Conservation (phyloP, 108 stramenopile genomes). For the Bacterosira constricta region DNA sequence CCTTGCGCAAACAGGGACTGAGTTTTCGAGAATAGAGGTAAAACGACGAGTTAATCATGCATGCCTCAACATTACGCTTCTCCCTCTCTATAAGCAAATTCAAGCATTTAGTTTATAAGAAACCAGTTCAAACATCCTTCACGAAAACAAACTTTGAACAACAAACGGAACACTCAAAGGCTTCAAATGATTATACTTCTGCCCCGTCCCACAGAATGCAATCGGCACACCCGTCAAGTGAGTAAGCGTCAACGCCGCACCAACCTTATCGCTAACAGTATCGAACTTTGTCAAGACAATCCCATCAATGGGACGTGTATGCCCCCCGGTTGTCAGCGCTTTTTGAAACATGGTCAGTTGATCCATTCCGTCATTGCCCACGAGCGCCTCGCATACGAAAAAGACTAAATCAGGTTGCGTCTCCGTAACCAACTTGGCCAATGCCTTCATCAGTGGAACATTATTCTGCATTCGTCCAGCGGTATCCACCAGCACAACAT, state of each 20-base stretch:
- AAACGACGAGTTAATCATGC: no score
- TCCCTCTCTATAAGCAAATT: no score
- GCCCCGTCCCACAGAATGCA: slow-evolving; percentile 96
- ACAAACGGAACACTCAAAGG: slow-evolving; percentile 84
- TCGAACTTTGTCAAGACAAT: slow-evolving; percentile 98
- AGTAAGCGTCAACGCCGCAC: slow-evolving; percentile 94
- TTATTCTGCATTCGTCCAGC: slow-evolving; percentile 99
- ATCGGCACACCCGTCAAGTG: slow-evolving; percentile 96
- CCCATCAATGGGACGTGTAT: slow-evolving; percentile 88
- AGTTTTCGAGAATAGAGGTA: no score
- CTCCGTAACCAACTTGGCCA: slow-evolving; percentile 90
- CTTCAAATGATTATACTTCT: slow-evolving; percentile 97
- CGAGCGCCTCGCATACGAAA: slow-evolving; percentile 97
- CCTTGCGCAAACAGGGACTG: no score
- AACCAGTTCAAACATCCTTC: background rate
- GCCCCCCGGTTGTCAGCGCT: slow-evolving; percentile 74
- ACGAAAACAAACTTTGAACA: slow-evolving; percentile 85
- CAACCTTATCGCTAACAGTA: slow-evolving; percentile 98
- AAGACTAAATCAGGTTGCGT: slow-evolving; percentile 92
- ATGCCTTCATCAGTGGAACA: slow-evolving; percentile 93
- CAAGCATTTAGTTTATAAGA: background rate
- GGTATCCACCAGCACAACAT: slow-evolving; percentile 96
- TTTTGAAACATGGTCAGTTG: slow-evolving; percentile 95
- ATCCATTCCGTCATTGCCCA: slow-evolving; percentile 97
- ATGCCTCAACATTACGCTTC: no score